Base-by-base conservation (phyloP, 345 rosid species). In the Eucalyptus pauciflora region DNA sequence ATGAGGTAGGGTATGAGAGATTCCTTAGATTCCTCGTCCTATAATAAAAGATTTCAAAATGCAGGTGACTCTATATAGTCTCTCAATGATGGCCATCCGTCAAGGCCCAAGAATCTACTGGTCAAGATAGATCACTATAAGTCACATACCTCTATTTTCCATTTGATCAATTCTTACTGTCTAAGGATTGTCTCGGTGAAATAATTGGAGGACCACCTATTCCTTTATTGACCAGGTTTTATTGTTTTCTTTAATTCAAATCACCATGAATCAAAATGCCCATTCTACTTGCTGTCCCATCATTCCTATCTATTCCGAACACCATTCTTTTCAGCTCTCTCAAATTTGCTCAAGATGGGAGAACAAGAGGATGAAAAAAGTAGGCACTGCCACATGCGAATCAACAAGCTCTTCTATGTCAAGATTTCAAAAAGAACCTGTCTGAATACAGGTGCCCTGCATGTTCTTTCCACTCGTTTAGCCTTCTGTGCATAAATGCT, bases 381-480 rank as follows among this genome's bases (percentile, higher is more conserved):
- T 52, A 52, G 56, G 56, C 56, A 52, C 56, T n/a, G 7, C 56
- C 56, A 52, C 9, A 2, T 52, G 56, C 1, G 22, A 52, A 17
- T 24, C 4, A 52, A 52, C 56, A 52, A 52, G 56, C 56, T 52
- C 24, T 17, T 52, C 56, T 56, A 22, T 97, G 96, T 86, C 95
- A 91, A 25, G 98, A 96, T 89, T 97, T 99, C 89, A 88, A 91
- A 86, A 62, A 49, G 64, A 92, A 92, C n/a, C 91, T 91, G 4
- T 93, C 96, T 49, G 95, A 94, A 89, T 95, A 96, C 93, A 97
- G 89, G 58, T 97, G 99, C 89, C 99, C 99, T 8, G 98, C 94
- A 79, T 97, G 99, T 88, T 93, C 94, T 51, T 56, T 95, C 43
- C 96, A 95, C 49, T 93, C 97, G 2, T 96, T 98, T 92, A 92